Percentiles rank a stretch among this genome's conserved stretches.
Evolutionary conservation across 2,329 filamentous ascomycete genomes (phyloP).

Genomic region (Arthrocladium fulminans): DNA sequence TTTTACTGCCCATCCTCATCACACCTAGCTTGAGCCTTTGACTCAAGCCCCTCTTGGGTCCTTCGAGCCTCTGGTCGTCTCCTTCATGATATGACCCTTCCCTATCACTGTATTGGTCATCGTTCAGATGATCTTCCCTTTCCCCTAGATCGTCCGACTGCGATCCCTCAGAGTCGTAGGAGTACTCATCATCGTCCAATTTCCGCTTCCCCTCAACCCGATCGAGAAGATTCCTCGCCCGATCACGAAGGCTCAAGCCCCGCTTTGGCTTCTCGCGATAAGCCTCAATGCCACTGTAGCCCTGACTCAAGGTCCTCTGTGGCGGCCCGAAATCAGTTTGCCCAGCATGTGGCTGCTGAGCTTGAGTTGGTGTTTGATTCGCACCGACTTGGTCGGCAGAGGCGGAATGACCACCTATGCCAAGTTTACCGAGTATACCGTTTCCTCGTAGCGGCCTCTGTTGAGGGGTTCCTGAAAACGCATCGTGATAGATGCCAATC

Average conservation of each 20-base stretch:
- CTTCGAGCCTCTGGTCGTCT: neutral
- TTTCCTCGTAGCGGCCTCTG: slow-evolving; percentile 15
- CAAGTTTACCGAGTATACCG: slow-evolving; percentile 12
- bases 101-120: slow-evolving; percentile 6
- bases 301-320: slow-evolving; percentile 8
- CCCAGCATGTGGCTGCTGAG: neutral
- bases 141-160: neutral
- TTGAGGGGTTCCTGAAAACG: slow-evolving; percentile 9
- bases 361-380: neutral
- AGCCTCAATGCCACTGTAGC: slow-evolving; percentile 28
- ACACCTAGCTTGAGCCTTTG: slow-evolving; percentile 1
- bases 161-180: neutral
- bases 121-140: neutral
- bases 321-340: neutral
- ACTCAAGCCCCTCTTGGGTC: slow-evolving; percentile 3
- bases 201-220: slow-evolving; percentile 1
- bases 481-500: slow-evolving; percentile 9
- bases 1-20: slow-evolving; percentile 6
- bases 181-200: slow-evolving; percentile 1
- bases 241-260: slow-evolving; percentile 14
- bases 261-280: slow-evolving; percentile 25
- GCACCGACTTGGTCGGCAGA: slow-evolving; percentile 1
- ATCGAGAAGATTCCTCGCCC: neutral
- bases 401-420: slow-evolving; percentile 12
- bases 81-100: neutral